Percentiles rank a stretch among this genome's conserved stretches.
Conservation (phyloP, 768 basidiomycete species). For the Tulasnella calospora region DNA sequence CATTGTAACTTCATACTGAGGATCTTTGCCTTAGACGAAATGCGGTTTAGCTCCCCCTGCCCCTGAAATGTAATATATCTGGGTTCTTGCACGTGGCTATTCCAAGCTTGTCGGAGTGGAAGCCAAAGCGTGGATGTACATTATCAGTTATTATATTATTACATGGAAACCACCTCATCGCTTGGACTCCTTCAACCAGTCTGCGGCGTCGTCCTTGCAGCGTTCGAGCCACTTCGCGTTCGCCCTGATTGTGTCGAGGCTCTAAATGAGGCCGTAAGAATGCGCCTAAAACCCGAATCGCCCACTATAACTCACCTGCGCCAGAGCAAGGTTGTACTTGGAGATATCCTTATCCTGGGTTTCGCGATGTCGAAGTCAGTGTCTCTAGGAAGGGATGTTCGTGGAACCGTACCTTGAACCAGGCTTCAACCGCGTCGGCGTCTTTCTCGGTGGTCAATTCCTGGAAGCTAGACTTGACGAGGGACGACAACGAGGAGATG, state of each 20-base stretch:
- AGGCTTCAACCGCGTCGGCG: slow-evolving; percentile 53
- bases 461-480: slow-evolving; percentile 46
- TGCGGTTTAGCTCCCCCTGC: too few relatives aligned
- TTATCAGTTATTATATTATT: neutral
- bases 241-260: slow-evolving; percentile 61
- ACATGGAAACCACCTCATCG: neutral
- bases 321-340: slow-evolving; percentile 59
- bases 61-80: too few relatives aligned
- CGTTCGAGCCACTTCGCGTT: slow-evolving; percentile 61
- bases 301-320: slow-evolving; percentile 28
- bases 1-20: too few relatives aligned
- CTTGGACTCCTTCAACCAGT: slow-evolving; percentile 44
- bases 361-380: slow-evolving; percentile 28
- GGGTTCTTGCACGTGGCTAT: too few relatives aligned
- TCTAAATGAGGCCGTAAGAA: slow-evolving; percentile 39
- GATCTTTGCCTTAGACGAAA: too few relatives aligned
- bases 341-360: slow-evolving; percentile 63
- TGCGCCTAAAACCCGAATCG: neutral
- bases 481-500: slow-evolving; percentile 53
- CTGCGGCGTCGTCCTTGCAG: slow-evolving; percentile 51
- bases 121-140: neutral
- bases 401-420: slow-evolving; percentile 60
- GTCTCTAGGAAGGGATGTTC: neutral
- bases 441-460: slow-evolving; percentile 65
- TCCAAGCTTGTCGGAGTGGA: neutral